Evolutionary conservation across 306 rosid species (phyloP), one percentile per base, ranked within the genome.

Genomic region (Trifolium subterraneum): DNA sequence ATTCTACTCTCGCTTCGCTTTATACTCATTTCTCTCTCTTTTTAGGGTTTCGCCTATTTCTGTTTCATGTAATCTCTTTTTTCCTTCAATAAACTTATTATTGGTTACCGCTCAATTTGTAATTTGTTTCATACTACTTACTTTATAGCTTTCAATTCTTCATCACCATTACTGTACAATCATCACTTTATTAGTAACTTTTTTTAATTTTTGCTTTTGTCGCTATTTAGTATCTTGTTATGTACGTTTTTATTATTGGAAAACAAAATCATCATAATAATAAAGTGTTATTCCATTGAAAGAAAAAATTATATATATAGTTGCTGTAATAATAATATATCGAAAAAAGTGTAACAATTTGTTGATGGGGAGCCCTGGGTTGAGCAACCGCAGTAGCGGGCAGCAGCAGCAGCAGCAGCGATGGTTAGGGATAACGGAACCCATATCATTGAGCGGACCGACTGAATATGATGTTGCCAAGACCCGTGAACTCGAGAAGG

Each of bases 391-490:
- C 78, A 83, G 66, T 75, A 88, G 81, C 36, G 90, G 86, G 77
- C 87, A 87, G 83, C 91, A 84, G 70, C 88, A 85, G 70, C 45
- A 85, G 77, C 87, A 87, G 83, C 91, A 84, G 70, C 88, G 86
- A 70, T 50, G 94, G 64, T 88, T 88, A 64, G 98, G 98, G 78
- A 91, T 94, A 55, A 84, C 97, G 0, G 98, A 88, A 33, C 98
- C 97, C 27, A 94, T 94, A 50, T 91, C 98, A 9, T 76, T 88
- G 84, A 86, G 86, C 72, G 98, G 97, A 45, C 98, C 98, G 12
- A 71, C 97, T 9, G 91, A 91, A 52, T 79, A 82, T 47, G 98
- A 94, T 68, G 75, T 84, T 76, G 74, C 56, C 81, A 91, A 89
- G 88, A 84, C 91, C 48, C 86, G 75, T 20, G 95, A 90, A 39